Conservation (phyloP, 192 early-diverging fungal species). For the Backusella westeae region DNA sequence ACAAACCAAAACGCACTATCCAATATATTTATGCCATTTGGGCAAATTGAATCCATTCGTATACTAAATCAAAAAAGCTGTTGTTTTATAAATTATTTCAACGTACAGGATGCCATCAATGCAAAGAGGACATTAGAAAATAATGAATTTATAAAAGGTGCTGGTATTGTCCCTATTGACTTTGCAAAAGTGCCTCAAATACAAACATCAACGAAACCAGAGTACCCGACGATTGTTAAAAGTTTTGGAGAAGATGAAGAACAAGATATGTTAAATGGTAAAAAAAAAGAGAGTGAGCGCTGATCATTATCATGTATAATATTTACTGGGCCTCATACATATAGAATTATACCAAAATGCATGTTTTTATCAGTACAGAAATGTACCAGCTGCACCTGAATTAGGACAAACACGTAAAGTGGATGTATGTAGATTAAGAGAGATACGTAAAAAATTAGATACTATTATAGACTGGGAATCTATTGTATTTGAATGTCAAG, state of each 20-base stretch:
- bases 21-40: slow-evolving; percentile 73
- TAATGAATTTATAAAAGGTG: slow-evolving; percentile 73
- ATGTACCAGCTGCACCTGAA: slow-evolving; percentile 66
- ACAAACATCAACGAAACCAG: neutral
- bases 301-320: neutral
- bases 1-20: slow-evolving; percentile 71
- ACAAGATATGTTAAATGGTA: neutral
- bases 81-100: slow-evolving; percentile 92
- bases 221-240: slow-evolving; percentile 40
- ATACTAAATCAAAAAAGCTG: slow-evolving; percentile 95
- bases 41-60: slow-evolving; percentile 87
- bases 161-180: slow-evolving; percentile 78
- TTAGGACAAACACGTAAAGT: slow-evolving; percentile 61
- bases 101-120: slow-evolving; percentile 83
- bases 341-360: neutral
- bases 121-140: slow-evolving; percentile 87
- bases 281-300: neutral
- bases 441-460: slow-evolving; percentile 86
- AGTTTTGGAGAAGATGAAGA: slow-evolving; percentile 27
- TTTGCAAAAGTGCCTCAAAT: slow-evolving; percentile 86
- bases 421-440: slow-evolving; percentile 80
- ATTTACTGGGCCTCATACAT: neutral
- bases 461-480: slow-evolving; percentile 75
- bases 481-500: slow-evolving; percentile 74
- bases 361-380: slow-evolving; percentile 38